Conservation (phyloP, 352 stramenopile species). For the Ophiocytium majus region DNA sequence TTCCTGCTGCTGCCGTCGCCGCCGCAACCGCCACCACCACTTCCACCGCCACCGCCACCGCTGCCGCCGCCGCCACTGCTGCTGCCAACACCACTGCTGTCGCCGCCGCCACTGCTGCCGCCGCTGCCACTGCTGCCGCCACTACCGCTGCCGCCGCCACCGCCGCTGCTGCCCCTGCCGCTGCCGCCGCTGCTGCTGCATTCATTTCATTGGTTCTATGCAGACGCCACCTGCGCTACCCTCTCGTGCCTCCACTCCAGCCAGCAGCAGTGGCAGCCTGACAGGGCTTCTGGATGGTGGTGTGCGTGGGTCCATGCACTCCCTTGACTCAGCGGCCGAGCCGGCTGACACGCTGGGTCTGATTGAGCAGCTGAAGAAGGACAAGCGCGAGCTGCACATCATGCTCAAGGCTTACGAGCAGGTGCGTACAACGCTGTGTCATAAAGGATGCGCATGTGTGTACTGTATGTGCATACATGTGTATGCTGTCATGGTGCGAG, state of each 20-base stretch:
- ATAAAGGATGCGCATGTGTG: conserved; percentile 70
- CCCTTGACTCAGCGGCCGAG: too few species aligned
- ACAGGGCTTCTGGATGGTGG: neutral
- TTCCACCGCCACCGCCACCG: too few species aligned
- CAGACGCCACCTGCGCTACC: neutral
- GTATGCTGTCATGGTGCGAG: conserved; percentile 52
- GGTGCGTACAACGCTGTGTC: conserved; percentile 48
- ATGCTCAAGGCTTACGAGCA: conserved; percentile 72
- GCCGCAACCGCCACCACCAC: too few species aligned
- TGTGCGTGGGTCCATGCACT: neutral
- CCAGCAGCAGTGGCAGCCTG: neutral
- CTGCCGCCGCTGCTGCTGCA: too few species aligned
- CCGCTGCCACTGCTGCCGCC: too few species aligned
- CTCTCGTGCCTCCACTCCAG: conserved; percentile 18
- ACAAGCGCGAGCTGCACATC: conserved; percentile 70
- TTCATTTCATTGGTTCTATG: too few species aligned
- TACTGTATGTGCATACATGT: conserved; percentile 64
- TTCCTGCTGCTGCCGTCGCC: too few species aligned
- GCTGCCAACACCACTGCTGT: too few species aligned
- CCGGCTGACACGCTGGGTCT: neutral
- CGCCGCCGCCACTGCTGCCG: too few species aligned
- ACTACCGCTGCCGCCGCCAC: too few species aligned
- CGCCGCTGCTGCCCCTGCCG: too few species aligned
- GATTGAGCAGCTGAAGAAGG: conserved; percentile 63
- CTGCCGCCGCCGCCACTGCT: too few species aligned